Percentiles rank a stretch among this genome's conserved stretches.
These are phyloP conservation scores for Alternaria hordeiaustralica DNA, from an alignment of 2,329 filamentous ascomycete genomes.

Conservation along the genomic window DNA sequence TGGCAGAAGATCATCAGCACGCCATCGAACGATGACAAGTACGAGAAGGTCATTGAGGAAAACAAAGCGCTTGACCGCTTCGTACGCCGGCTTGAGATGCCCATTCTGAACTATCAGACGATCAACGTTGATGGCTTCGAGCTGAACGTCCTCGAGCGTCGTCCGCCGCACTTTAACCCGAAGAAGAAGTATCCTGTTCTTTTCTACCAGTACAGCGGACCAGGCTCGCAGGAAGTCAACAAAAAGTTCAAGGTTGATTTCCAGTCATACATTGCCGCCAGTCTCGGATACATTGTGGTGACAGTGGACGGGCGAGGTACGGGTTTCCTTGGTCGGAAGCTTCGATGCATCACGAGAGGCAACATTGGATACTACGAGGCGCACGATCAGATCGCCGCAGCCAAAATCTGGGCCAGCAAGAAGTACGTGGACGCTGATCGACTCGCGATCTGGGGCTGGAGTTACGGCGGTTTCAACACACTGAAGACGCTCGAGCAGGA, in stretches of 20 bases:
- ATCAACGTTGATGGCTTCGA: conserved; percentile 82
- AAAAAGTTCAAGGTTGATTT: conserved; percentile 86
- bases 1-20: conserved; percentile 92
- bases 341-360: conserved; percentile 80
- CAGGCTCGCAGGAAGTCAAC: conserved; percentile 86
- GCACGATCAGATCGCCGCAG: conserved; percentile 88
- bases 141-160: conserved; percentile 78
- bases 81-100: conserved; percentile 79
- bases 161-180: conserved; percentile 85
- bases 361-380: conserved; percentile 87
- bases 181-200: conserved; percentile 90
- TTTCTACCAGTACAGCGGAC: conserved; percentile 93
- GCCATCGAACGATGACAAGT: conserved; percentile 68
- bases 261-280: conserved; percentile 84
- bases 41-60: conserved; percentile 76
- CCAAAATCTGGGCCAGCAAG: conserved; percentile 81
- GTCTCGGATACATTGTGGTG: conserved; percentile 89
- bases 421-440: conserved; percentile 81
- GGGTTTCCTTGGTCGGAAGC: conserved; percentile 84
- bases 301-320: conserved; percentile 95
- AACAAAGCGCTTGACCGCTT: conserved; percentile 74
- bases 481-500: conserved; percentile 94
- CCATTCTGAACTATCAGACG: conserved; percentile 80
- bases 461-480: conserved; percentile 93
- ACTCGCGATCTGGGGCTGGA: conserved; percentile 98